Evolutionary conservation across 192 early-diverging fungal genomes (phyloP).

Genomic region (Linnemannia hyalina): DNA sequence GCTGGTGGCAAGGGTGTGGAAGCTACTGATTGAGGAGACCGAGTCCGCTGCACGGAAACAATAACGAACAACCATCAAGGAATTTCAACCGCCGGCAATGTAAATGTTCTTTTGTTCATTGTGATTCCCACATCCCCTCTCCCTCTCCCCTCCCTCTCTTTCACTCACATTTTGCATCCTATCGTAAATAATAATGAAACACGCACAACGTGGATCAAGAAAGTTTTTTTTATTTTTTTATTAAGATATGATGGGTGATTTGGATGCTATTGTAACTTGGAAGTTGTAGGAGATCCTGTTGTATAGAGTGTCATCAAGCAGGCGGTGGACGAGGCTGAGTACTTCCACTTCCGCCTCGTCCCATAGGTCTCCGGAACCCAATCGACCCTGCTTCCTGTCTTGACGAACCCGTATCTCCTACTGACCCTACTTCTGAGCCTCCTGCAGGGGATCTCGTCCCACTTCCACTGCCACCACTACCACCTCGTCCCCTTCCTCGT

Average conservation of each 20-base stretch:
- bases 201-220: neutral
- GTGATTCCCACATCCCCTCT: neutral
- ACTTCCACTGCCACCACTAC: neutral
- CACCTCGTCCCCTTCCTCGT: neutral
- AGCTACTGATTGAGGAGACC: conserved; percentile 88
- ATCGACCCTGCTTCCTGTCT: conserved; percentile 13
- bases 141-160: neutral
- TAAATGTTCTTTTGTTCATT: neutral
- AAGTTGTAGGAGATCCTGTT: neutral
- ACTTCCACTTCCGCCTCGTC: neutral
- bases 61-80: neutral
- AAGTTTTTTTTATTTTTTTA: neutral
- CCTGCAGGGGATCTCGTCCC: neutral
- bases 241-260: no score
- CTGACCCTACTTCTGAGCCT: neutral
- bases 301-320: neutral
- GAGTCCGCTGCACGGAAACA: conserved; percentile 69
- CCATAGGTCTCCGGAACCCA: conserved; percentile 25
- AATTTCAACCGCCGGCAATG: neutral
- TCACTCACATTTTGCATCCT: neutral
- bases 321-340: neutral
- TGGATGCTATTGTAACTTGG: neutral
- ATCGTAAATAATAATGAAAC: neutral
- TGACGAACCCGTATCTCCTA: neutral
- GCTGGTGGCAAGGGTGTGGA: conserved; percentile 93